phyloP scores from a whole-genome alignment of 345 rosid genomes.

The Camelina laxa region DNA sequence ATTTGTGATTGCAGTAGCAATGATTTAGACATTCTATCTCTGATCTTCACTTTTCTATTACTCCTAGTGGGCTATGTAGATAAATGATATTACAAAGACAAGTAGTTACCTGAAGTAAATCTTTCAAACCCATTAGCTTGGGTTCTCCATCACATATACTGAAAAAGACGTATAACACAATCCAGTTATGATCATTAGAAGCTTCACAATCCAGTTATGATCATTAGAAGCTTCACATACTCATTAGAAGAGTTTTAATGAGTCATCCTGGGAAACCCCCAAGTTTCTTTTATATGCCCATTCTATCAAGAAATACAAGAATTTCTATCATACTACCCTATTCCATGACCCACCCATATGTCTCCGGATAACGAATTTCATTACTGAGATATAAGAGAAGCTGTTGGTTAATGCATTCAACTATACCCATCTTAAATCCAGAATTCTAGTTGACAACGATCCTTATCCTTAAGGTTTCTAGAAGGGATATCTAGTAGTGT shows the following conservation, averaged over 20 bases:
- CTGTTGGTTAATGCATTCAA: neutral
- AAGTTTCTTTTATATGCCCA: neutral
- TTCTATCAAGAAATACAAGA: slow-evolving; percentile 13
- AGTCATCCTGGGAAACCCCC: slow-evolving; percentile 6
- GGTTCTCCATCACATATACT: slow-evolving; percentile 93
- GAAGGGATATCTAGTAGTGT: neutral
- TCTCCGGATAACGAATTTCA: neutral
- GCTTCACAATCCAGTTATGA: slow-evolving; percentile 22
- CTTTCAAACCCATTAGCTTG: slow-evolving; percentile 88
- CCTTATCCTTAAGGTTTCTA: neutral
- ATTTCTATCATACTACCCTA: neutral
- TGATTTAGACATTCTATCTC: neutral
- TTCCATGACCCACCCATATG: slow-evolving; percentile 1
- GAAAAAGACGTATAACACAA: slow-evolving; percentile 39
- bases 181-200: slow-evolving; percentile 3
- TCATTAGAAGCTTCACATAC: neutral
- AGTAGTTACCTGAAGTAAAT: slow-evolving; percentile 79
- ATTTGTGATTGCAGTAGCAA: slow-evolving; percentile 14
- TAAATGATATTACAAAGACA: slow-evolving; percentile 16
- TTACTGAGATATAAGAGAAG: neutral
- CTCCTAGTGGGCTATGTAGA: slow-evolving; percentile 8
- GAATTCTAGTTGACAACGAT: neutral
- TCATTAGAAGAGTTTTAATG: neutral
- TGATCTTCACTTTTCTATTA: neutral
- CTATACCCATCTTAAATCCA: slow-evolving; percentile 1